These are phyloP conservation scores for Bombardia bombarda DNA, from an alignment of 495 filamentous ascomycete genomes.

Conservation along the genomic window DNA sequence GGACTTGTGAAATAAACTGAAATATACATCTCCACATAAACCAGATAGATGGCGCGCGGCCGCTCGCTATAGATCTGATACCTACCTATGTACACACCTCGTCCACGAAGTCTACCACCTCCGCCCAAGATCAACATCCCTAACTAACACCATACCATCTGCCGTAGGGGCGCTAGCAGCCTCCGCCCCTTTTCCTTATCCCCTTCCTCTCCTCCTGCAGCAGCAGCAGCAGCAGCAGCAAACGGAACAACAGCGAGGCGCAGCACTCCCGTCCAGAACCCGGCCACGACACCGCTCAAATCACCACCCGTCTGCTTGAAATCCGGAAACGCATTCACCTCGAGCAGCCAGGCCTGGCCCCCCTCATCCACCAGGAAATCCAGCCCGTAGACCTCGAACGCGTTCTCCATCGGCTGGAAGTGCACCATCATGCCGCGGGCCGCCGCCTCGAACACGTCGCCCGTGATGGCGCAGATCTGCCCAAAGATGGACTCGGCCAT, in stretches of 20 bases:
- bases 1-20: no score
- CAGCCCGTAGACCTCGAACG: conserved; percentile 86
- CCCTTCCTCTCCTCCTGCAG: conserved; percentile 3
- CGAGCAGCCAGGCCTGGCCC: conserved; percentile 64
- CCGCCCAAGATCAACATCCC: conserved; percentile 27
- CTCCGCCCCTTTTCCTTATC: conserved; percentile 14
- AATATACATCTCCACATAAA: no score
- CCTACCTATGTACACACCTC: no score
- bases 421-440: conserved; percentile 74
- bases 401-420: conserved; percentile 82
- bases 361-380: conserved; percentile 75
- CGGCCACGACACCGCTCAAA: conserved; percentile 58
- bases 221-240: no score
- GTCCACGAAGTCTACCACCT: conserved; percentile 10
- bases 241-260: conserved; percentile 47
- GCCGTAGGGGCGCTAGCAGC: no score
- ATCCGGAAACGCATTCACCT: conserved; percentile 96
- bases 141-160: conserved; percentile 21
- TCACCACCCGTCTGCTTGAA: conserved; percentile 87
- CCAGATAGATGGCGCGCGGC: no score
- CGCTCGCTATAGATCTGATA: no score
- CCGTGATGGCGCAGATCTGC: conserved; percentile 67
- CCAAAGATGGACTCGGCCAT: conserved; percentile 49
- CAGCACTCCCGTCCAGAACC: conserved; percentile 68
- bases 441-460: conserved; percentile 76